Evolutionary conservation across 306 rosid species (phyloP).

Genomic region (Acacia crassicarpa): DNA sequence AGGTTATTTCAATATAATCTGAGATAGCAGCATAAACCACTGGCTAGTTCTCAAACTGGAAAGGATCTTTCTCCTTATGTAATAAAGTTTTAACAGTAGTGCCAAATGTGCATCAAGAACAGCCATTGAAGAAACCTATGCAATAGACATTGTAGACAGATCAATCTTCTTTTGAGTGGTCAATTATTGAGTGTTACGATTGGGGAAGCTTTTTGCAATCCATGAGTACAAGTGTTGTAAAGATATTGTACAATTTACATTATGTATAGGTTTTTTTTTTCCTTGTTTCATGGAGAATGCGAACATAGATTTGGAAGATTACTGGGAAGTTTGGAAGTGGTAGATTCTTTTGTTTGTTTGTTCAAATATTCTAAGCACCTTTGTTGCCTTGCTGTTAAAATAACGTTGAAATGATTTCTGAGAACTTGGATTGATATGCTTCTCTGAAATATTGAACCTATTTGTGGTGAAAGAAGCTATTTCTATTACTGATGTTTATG

Average conservation of each 20-base stretch:
- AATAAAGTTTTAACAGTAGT: slow-evolving; percentile 26
- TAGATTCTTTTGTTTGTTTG: slow-evolving; percentile 20
- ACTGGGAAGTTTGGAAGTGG: slow-evolving; percentile 7
- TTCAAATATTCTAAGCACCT: slow-evolving; percentile 14
- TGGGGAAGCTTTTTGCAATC: slow-evolving; percentile 9
- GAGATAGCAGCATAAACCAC: slow-evolving; percentile 34
- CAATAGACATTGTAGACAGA: slow-evolving; percentile 14
- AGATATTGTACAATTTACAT: slow-evolving; percentile 10
- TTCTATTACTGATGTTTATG: slow-evolving; percentile 6
- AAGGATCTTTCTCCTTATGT: slow-evolving; percentile 26
- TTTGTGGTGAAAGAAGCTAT: slow-evolving; percentile 6
- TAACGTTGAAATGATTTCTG: slow-evolving; percentile 28
- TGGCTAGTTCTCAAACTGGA: slow-evolving; percentile 35
- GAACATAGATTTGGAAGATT: slow-evolving; percentile 7
- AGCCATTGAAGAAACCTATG: slow-evolving; percentile 29
- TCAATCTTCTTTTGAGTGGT: slow-evolving; percentile 27
- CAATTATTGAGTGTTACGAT: slow-evolving; percentile 21
- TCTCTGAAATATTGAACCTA: slow-evolving; percentile 5
- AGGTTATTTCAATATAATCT: slow-evolving; percentile 26
- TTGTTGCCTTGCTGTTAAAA: slow-evolving; percentile 18
- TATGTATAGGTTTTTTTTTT: neutral
- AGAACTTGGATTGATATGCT: slow-evolving; percentile 4
- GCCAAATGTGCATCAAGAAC: slow-evolving; percentile 27
- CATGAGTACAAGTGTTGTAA: slow-evolving; percentile 15
- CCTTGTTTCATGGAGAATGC: slow-evolving; percentile 17